phyloP scores from a whole-genome alignment of 345 rosid species.

The Abelmoschus esculentus region DNA sequence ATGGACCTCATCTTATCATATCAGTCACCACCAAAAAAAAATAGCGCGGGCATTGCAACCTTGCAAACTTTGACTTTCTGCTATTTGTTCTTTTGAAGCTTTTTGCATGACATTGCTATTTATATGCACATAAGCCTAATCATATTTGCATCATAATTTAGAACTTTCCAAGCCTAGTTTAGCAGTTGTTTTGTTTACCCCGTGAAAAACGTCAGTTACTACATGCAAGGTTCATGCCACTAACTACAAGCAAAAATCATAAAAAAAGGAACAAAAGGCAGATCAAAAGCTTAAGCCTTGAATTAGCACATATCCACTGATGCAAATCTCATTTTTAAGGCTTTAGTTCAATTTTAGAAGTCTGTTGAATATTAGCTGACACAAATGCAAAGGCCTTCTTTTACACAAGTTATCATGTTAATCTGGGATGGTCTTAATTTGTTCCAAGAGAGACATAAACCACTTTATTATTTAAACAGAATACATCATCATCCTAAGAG shows the following conservation, averaged over 20 bases:
- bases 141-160: neutral
- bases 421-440: neutral
- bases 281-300: neutral
- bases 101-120: neutral
- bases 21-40: neutral
- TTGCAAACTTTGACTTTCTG: neutral
- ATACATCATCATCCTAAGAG: neutral
- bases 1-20: neutral
- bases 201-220: neutral
- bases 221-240: neutral
- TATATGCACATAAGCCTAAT: neutral
- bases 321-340: neutral
- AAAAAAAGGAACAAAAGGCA: neutral
- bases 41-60: neutral
- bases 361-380: neutral
- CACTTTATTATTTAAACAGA: neutral
- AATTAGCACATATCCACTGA: neutral
- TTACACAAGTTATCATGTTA: neutral
- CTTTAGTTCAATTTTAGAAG: neutral
- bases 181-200: neutral
- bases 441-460: neutral
- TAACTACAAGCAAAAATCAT: neutral
- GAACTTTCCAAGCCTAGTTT: neutral
- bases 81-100: neutral
- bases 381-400: neutral